Base-by-base conservation (phyloP, 1,284 basidiomycete genomes). In the Stygiomarasmius scandens region DNA sequence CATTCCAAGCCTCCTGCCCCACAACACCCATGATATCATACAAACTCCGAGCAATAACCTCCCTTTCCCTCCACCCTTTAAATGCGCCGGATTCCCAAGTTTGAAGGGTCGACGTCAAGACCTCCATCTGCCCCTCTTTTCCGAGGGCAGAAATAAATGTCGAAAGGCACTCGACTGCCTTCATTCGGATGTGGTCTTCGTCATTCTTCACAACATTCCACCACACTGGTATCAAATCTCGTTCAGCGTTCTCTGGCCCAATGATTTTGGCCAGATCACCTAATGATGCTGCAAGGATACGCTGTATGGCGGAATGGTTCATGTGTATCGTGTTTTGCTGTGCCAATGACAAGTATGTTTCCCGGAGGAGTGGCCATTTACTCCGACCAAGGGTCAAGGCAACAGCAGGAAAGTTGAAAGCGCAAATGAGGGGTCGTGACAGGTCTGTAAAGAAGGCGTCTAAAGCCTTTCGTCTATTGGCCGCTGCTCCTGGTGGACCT, bases 371-470 rank as follows among this genome's bases (percentile, higher is more conserved):
- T n/a, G 71, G 54, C 96, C 96, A 99, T 46, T 91, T 83, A 2
- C 74, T 71, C 4, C 77, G 74, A 4, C 96, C 96, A 16, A 98
- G 78, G 0, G 95, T 94, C 8, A 96, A 79, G 11, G 88, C 86
- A 1, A 98, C 93, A 11, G 96, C 96, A 19, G 96, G 96, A 66
- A 93, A 90, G 72, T 98, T 98, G 79, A 96, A 98, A 8, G 94
- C 94, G 64, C 93, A 92, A 27, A 97, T 89, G 16, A 96, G 77
- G 10, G 93, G 87, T 44, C 95, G 86, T 55, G 92, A 87, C 0
- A 87, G 83, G 62, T 85, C 81, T 20, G 74, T 72, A 62, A 74
- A 78, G 66, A 84, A 81, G 29, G 72, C 69, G 56, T 80, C 77
- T 56, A 78, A 60, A 24, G 73, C 66, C 36, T 59, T 65, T 10